Conservation (phyloP, 176 grass and related monocot species). For the Aegilops longissima region DNA sequence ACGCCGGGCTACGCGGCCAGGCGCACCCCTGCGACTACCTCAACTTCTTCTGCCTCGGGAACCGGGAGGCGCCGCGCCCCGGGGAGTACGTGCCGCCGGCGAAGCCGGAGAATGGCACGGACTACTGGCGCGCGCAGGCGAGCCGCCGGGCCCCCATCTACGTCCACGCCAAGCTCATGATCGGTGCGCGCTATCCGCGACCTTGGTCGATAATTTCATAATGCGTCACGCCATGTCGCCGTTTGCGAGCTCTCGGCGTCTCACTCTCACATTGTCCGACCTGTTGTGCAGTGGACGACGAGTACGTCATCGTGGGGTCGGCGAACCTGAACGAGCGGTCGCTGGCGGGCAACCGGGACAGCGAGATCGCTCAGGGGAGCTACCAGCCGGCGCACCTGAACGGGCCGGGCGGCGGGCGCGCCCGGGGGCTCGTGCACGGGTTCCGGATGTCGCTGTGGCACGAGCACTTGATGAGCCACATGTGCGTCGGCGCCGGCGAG, state of each 20-base stretch:
- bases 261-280: not conserved
- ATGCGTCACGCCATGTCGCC: not conserved
- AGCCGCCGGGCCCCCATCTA: slow-evolving; percentile 75
- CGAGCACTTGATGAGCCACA: slow-evolving; percentile 64
- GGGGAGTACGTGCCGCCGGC: slow-evolving; percentile 60
- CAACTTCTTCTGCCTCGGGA: slow-evolving; percentile 96
- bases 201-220: not conserved
- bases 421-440: slow-evolving; percentile 53
- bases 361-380: slow-evolving; percentile 85
- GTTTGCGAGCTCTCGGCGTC: not conserved
- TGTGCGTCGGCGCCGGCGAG: not conserved
- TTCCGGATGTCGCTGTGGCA: slow-evolving; percentile 88
- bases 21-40: slow-evolving; percentile 87
- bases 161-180: slow-evolving; percentile 95
- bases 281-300: slow-evolving; percentile 58
- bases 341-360: slow-evolving; percentile 81
- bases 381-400: slow-evolving; percentile 89
- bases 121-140: slow-evolving; percentile 75
- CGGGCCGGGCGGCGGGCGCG: slow-evolving; percentile 15
- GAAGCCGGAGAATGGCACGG: slow-evolving; percentile 37
- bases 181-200: slow-evolving; percentile 40
- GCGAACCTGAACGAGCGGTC: slow-evolving; percentile 96
- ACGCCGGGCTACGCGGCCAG: slow-evolving; percentile 53
- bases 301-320: slow-evolving; percentile 85
- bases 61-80: slow-evolving; percentile 46